These are phyloP conservation scores for Puccinia polysora DNA, from an alignment of 1,284 basidiomycete genomes.

Conservation along the genomic window DNA sequence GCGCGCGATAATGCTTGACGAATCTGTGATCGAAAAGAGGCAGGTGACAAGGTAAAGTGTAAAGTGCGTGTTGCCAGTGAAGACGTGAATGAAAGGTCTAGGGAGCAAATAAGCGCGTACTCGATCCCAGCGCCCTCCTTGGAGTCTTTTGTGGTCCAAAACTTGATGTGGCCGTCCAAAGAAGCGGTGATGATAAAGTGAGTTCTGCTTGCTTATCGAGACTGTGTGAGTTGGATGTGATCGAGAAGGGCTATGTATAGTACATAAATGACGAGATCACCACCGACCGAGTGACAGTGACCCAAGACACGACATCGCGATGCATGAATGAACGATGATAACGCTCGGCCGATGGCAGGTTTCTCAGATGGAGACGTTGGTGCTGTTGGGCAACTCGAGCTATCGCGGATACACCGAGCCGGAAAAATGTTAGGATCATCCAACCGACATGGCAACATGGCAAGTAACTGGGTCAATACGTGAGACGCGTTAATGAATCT, in stretches of 20 bases:
- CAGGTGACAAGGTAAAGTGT: neutral
- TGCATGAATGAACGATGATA: constrained; percentile 99
- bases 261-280: constrained; percentile 34
- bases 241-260: neutral
- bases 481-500: neutral
- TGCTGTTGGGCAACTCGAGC: constrained; percentile 22
- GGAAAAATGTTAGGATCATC: no score
- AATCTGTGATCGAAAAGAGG: constrained; percentile 43
- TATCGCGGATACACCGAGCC: neutral
- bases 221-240: neutral
- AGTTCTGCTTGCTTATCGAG: constrained; percentile 59
- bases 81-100: constrained; percentile 4
- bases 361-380: constrained; percentile 69
- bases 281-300: constrained; percentile 72
- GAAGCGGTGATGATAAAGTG: constrained; percentile 92
- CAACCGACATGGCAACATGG: no score
- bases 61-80: no score
- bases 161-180: constrained; percentile 87
- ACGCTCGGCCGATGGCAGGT: constrained; percentile 83
- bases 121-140: constrained; percentile 50
- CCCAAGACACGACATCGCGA: constrained; percentile 82
- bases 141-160: constrained; percentile 93
- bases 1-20: constrained; percentile 62
- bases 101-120: no score
- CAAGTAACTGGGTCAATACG: constrained; percentile 14